Conservation (phyloP, 495 filamentous ascomycete genomes). For the Mytilinidion resinicola region DNA sequence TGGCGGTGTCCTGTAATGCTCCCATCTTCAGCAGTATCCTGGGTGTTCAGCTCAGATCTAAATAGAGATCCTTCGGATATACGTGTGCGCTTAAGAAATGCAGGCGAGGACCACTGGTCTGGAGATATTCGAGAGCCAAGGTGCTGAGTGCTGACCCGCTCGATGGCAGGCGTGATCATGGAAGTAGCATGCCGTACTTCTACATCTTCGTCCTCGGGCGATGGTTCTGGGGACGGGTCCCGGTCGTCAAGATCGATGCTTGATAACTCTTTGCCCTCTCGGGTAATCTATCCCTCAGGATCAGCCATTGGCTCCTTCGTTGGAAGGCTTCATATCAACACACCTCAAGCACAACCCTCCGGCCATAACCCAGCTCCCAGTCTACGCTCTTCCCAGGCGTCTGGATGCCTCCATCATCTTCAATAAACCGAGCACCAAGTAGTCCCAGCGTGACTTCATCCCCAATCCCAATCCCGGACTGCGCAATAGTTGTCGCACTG, state of each 20-base stretch:
- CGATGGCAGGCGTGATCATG: background rate
- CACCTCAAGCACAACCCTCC: conserved; percentile 57
- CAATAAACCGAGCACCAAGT: conserved; percentile 47
- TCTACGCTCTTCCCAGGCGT: conserved; percentile 64
- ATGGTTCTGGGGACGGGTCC: conserved; percentile 9
- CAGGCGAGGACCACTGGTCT: conserved; percentile 60
- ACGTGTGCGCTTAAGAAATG: conserved; percentile 62
- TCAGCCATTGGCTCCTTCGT: background rate
- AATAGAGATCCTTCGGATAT: conserved; percentile 55
- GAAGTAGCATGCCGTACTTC: background rate
- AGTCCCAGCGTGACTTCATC: conserved; percentile 67
- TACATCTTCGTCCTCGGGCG: background rate
- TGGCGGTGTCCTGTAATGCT: conserved; percentile 38
- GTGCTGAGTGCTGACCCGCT: background rate
- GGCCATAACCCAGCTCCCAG: conserved; percentile 64
- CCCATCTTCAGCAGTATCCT: conserved; percentile 49
- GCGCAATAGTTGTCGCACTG: conserved; percentile 62
- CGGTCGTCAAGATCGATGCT: conserved; percentile 20
- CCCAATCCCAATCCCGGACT: conserved; percentile 61
- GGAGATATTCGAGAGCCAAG: conserved; percentile 27
- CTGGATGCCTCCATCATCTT: conserved; percentile 40
- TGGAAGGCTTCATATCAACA: background rate
- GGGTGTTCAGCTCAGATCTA: conserved; percentile 47
- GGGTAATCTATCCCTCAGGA: conserved; percentile 6
- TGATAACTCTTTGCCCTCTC: conserved; percentile 9